Percentiles rank a stretch among this genome's conserved stretches.
Conservation (phyloP, 352 stramenopile genomes). For the Phytopythium kandeliae region DNA sequence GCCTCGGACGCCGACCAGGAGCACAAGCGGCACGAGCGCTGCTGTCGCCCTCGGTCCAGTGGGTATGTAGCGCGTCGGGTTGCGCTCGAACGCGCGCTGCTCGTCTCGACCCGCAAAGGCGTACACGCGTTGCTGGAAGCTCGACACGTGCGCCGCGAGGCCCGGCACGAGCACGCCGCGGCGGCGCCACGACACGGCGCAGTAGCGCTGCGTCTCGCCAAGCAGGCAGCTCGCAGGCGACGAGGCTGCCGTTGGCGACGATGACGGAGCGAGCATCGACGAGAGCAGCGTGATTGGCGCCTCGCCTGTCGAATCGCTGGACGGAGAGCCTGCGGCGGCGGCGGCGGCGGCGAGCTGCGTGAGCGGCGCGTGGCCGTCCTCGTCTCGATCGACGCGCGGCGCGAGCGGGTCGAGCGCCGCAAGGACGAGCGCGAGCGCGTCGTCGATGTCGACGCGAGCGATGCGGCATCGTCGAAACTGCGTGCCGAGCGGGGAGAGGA, state of each 20-base stretch:
- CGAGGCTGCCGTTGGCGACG: background rate
- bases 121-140: conserved; percentile 44
- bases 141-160: conserved; percentile 24
- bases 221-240: conserved; percentile 20
- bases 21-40: conserved; percentile 28
- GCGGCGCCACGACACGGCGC: conserved; percentile 46
- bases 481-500: conserved; percentile 2
- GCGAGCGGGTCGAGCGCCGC: conserved; percentile 30
- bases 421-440: conserved; percentile 26
- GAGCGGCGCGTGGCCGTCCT: conserved; percentile 28
- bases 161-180: conserved; percentile 39
- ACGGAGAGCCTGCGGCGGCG: no score
- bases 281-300: background rate
- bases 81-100: conserved; percentile 36
- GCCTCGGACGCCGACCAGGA: conserved; percentile 51
- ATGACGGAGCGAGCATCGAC: background rate
- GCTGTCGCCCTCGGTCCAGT: conserved; percentile 14
- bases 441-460: background rate
- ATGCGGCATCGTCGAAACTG: conserved; percentile 5
- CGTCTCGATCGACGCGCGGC: conserved; percentile 31
- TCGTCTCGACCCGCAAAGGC: conserved; percentile 42
- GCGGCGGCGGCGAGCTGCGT: background rate
- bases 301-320: background rate
- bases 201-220: conserved; percentile 56
- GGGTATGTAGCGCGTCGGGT: conserved; percentile 42